Base-by-base conservation (phyloP, 75 land plant species). In the Pseudotsuga menziesii region DNA sequence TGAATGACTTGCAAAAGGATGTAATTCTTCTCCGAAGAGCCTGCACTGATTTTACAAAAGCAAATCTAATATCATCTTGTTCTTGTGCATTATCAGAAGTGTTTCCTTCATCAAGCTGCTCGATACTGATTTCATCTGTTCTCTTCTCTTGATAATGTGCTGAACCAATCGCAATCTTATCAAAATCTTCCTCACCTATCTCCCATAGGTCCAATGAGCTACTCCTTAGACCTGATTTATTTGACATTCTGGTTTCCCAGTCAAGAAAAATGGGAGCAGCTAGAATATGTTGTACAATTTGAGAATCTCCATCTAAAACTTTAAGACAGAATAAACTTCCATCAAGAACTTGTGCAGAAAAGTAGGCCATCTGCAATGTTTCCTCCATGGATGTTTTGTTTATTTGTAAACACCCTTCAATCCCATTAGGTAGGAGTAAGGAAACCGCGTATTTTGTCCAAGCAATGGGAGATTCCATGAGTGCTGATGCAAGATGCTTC, bases 301-400 rank as follows among this genome's bases (percentile, higher is more conserved):
- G 76, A 76, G 52, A 75, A 39, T 85, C 87, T 5, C 67, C 81
- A 69, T 78, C 78, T 11, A 89, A 64, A 52, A 36, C 63, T 39
- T 61, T 56, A 57, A 92, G 75, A 75, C 82, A 84, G 81, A 74
- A 78, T 58, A 89, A 79, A 77, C 88, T 79, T n/a, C 88, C 86
- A 32, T 86, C 77, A 58, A 94, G 80, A 77, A 94, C 78, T 64
- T 87, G 82, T 58, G 89, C 36, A 62, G 91, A 83, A 85, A 86
- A 87, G 29, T 48, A 85, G 75, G 91, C 91, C 78, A 80, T 76
- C 61, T 87, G 88, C 77, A 79, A 69, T 59, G 78, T 70, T 22
- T 80, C 56, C 12, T 6, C 39, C 35, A 12, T 19, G 79, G 73
- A 73, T 66, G 70, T 61, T 57, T 76, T 69, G 19, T 57, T 12